Percentiles rank a stretch among this genome's conserved stretches.
These are phyloP conservation scores for Kwoniella dendrophila DNA, from an alignment of 768 basidiomycete genomes.

Conservation along the genomic window DNA sequence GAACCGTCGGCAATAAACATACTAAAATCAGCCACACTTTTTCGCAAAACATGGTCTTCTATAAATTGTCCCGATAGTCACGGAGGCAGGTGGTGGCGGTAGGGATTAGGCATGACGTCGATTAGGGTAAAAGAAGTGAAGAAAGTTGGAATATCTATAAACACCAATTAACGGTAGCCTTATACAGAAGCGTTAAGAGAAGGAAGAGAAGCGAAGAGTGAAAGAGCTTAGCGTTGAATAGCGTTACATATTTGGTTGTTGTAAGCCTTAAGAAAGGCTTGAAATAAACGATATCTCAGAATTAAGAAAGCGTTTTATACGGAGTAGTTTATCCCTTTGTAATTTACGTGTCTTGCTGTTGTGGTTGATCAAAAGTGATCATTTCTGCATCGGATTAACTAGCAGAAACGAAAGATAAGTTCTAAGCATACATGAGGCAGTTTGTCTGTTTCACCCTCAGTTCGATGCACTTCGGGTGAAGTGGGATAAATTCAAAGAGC, in stretches of 20 bases:
- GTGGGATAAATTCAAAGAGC: no score
- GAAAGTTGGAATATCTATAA: no score
- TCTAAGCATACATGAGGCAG: no score
- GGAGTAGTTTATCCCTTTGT: background rate
- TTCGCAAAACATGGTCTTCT: background rate
- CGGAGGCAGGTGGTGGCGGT: conserved; percentile 3
- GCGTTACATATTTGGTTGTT: no score
- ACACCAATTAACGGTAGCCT: background rate
- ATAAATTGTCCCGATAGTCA: background rate
- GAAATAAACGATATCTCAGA: background rate
- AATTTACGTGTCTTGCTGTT: no score
- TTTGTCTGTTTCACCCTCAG: no score
- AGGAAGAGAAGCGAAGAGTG: no score
- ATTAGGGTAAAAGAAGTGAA: background rate
- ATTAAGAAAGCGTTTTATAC: conserved; percentile 1
- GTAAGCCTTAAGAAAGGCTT: background rate
- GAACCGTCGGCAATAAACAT: conserved; percentile 3
- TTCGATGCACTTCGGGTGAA: no score
- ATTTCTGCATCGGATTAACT: no score
- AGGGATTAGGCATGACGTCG: background rate
- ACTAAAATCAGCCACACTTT: conserved; percentile 4
- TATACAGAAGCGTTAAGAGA: background rate
- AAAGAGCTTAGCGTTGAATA: no score
- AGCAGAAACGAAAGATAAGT: no score
- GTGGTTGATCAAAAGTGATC: no score